Percentiles rank a stretch among this genome's conserved stretches.
phyloP scores from a whole-genome alignment of 805 yeast genomes.

The Myxozyma mucilagina region DNA sequence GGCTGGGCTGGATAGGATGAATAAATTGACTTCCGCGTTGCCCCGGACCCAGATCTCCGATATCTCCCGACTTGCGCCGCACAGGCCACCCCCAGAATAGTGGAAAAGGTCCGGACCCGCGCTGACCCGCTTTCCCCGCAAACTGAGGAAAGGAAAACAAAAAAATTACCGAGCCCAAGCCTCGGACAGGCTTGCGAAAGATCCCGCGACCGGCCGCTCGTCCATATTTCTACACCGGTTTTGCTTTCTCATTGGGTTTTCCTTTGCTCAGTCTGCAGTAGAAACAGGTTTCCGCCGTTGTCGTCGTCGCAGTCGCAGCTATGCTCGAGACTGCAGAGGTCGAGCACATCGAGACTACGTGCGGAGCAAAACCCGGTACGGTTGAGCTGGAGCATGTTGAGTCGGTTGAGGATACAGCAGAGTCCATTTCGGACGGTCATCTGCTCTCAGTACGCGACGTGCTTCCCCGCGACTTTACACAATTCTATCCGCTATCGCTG shows the following conservation, averaged over 20 bases:
- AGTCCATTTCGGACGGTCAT: slow-evolving; percentile 1
- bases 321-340: not conserved
- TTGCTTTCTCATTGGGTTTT: not conserved
- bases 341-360: slow-evolving; percentile 3
- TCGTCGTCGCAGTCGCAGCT: not conserved
- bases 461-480: slow-evolving; percentile 14
- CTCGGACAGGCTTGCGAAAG: not conserved
- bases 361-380: not conserved
- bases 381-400: slow-evolving; percentile 23
- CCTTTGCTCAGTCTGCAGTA: not conserved
- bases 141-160: not conserved
- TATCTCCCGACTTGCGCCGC: not conserved
- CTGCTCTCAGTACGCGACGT: slow-evolving; percentile 11
- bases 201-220: not conserved
- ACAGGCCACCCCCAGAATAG: not conserved
- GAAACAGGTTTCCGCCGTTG: not conserved
- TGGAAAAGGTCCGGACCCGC: not conserved
- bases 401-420: slow-evolving; percentile 6
- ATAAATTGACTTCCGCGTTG: not conserved
- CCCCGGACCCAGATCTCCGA: not conserved
- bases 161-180: not conserved
- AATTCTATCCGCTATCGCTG: slow-evolving; percentile 22
- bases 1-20: too few relatives aligned
- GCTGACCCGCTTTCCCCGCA: not conserved
- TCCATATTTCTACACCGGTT: not conserved